Conservation (phyloP, 2,329 filamentous ascomycete genomes). For the Beauveria brongniartii region DNA sequence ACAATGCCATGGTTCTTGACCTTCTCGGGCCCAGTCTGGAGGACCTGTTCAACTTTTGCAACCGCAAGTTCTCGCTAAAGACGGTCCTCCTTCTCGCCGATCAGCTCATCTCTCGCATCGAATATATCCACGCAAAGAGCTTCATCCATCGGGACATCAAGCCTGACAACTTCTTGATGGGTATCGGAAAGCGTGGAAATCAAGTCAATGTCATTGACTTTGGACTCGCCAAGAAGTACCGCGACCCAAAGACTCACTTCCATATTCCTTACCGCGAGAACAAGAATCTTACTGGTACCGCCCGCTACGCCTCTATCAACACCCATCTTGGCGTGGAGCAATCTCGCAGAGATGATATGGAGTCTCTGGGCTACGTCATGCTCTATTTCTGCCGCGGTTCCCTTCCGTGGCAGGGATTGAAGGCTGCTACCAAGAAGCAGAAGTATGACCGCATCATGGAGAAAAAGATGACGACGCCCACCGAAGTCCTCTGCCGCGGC, state of each 20-base stretch:
- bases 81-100: conserved; percentile 94
- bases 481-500: conserved; percentile 95
- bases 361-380: conserved; percentile 98
- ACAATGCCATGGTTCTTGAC: conserved; percentile 99
- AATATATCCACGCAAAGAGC: conserved; percentile 99
- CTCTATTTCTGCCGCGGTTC: conserved; percentile 99
- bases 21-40: conserved; percentile 92
- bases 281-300: conserved; percentile 99
- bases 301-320: conserved; percentile 98
- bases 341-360: conserved; percentile 98
- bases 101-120: conserved; percentile 97
- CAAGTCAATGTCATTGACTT: conserved; percentile 99
- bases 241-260: conserved; percentile 99
- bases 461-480: conserved; percentile 99
- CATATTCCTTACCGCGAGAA: conserved; percentile 99
- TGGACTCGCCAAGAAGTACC: conserved; percentile 98
- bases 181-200: conserved; percentile 97
- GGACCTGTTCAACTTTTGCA: conserved; percentile 99
- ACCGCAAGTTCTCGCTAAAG: conserved; percentile 98
- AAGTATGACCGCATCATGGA: conserved; percentile 99
- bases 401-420: conserved; percentile 96
- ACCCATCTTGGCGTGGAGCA: conserved; percentile 97
- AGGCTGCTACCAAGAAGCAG: conserved; percentile 99
- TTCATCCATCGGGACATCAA: conserved; percentile 99
- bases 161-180: conserved; percentile 99